Conservation (phyloP, 1,284 basidiomycete genomes). For the Sanghuangporus weigelae region DNA sequence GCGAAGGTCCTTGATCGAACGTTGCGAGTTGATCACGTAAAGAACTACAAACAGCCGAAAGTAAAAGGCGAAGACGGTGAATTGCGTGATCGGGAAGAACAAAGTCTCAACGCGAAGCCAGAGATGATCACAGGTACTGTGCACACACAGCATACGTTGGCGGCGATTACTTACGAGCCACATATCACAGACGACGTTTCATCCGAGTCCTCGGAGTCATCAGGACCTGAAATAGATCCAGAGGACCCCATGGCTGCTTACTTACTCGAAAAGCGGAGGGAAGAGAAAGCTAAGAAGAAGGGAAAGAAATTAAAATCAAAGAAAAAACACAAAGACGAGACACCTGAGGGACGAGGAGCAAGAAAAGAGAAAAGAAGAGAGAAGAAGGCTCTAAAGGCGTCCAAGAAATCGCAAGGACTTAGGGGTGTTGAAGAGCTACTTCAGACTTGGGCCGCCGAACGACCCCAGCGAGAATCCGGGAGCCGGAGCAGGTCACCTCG, state of each 20-base stretch:
- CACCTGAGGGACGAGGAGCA: slow-evolving; percentile 67
- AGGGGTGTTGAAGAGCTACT: slow-evolving; percentile 48
- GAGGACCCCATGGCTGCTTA: slow-evolving; percentile 98
- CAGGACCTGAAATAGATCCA: slow-evolving; percentile 75
- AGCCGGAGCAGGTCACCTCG: slow-evolving; percentile 12
- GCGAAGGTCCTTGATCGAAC: slow-evolving; percentile 84
- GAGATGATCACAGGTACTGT: slow-evolving; percentile 58
- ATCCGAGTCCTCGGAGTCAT: slow-evolving; percentile 61
- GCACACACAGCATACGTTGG: slow-evolving; percentile 7
- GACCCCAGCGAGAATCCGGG: not conserved
- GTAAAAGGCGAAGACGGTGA: slow-evolving; percentile 83
- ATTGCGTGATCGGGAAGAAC: slow-evolving; percentile 80
- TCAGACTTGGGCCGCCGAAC: slow-evolving; percentile 23
- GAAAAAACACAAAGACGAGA: slow-evolving; percentile 64
- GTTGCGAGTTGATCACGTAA: slow-evolving; percentile 91
- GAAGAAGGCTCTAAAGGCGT: slow-evolving; percentile 44
- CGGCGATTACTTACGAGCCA: not conserved
- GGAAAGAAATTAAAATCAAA: slow-evolving; percentile 51
- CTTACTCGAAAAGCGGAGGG: slow-evolving; percentile 62
- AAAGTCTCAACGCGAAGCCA: slow-evolving; percentile 82
- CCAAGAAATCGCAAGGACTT: slow-evolving; percentile 36
- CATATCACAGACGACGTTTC: slow-evolving; percentile 39
- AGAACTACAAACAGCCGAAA: slow-evolving; percentile 87
- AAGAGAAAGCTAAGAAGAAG: slow-evolving; percentile 60
- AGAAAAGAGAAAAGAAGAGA: slow-evolving; percentile 64